Evolutionary conservation across 108 stramenopile genomes (phyloP).

Genomic region (Cafeteria roenbergensis): DNA sequence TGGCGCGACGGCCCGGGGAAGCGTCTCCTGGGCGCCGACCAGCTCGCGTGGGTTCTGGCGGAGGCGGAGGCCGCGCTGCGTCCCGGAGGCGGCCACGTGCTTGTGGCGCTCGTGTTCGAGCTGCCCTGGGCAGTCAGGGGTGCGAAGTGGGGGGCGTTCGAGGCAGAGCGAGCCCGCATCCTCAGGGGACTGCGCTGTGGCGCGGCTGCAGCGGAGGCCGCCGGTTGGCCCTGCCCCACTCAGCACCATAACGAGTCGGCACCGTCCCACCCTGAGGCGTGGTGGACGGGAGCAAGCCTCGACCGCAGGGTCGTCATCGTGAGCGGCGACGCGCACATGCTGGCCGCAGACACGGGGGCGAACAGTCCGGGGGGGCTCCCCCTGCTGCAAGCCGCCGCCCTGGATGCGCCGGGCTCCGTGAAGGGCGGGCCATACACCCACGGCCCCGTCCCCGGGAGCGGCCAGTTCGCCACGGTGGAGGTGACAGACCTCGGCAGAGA

Average conservation of each 20-base stretch:
- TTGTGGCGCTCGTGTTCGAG: not conserved
- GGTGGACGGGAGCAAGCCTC: not conserved
- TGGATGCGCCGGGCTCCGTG: slow-evolving; percentile 5
- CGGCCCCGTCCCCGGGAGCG: slow-evolving; percentile 12
- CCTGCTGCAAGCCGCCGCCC: slow-evolving; percentile 16
- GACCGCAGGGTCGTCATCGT: slow-evolving; percentile 14
- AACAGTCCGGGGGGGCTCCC: slow-evolving; percentile 13
- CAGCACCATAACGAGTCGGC: not conserved
- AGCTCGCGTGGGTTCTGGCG: not conserved
- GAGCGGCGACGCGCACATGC: slow-evolving; percentile 21
- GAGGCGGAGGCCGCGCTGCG: not conserved
- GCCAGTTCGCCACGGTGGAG: slow-evolving; percentile 16
- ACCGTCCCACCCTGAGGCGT: not conserved
- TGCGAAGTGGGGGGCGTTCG: not conserved
- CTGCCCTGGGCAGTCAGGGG: not conserved
- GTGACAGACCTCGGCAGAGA: not conserved
- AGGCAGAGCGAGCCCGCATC: not conserved
- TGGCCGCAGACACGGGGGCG: slow-evolving; percentile 13
- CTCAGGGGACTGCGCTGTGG: not conserved
- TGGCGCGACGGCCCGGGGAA: not conserved
- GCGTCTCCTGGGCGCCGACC: not conserved
- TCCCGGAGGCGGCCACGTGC: not conserved
- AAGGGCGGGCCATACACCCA: slow-evolving; percentile 23
- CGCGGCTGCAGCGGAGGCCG: not conserved
- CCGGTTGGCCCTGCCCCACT: not conserved